Evolutionary conservation across 768 basidiomycete genomes (phyloP).

Genomic region (Rubroboletus pulcherrimus): DNA sequence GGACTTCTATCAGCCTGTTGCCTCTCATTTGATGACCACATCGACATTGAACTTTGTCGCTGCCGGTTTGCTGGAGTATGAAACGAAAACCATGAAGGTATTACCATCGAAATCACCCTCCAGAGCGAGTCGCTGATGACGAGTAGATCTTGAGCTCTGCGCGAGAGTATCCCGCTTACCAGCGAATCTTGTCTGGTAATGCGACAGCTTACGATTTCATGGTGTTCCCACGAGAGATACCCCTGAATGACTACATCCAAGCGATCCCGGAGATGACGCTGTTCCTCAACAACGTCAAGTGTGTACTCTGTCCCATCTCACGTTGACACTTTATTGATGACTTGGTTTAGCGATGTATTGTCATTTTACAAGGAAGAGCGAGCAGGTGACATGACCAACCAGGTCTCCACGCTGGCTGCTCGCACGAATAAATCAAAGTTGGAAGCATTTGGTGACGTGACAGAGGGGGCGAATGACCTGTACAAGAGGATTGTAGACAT

Average conservation of each 20-base stretch:
- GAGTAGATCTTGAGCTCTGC: background rate
- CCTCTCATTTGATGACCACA: conserved; percentile 32
- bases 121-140: background rate
- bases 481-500: conserved; percentile 25
- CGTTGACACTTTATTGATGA: background rate
- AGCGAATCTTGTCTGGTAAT: background rate
- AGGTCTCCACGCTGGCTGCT: conserved; percentile 19
- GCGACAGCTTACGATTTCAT: background rate
- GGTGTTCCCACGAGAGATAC: background rate
- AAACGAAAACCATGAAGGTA: conserved; percentile 25
- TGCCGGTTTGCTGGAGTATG: conserved; percentile 16
- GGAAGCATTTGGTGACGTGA: conserved; percentile 21
- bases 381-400: background rate
- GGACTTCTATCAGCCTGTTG: conserved; percentile 22
- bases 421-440: conserved; percentile 23
- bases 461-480: conserved; percentile 22
- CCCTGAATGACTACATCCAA: background rate
- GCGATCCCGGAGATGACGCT: background rate
- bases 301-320: background rate
- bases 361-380: background rate
- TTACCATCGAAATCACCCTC: background rate
- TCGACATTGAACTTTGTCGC: conserved; percentile 32
- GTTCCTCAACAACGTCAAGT: background rate
- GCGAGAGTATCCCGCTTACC: background rate
- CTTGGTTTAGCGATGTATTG: background rate